Conservation (phyloP, 352 stramenopile genomes). For the Pythium grandisporangium region DNA sequence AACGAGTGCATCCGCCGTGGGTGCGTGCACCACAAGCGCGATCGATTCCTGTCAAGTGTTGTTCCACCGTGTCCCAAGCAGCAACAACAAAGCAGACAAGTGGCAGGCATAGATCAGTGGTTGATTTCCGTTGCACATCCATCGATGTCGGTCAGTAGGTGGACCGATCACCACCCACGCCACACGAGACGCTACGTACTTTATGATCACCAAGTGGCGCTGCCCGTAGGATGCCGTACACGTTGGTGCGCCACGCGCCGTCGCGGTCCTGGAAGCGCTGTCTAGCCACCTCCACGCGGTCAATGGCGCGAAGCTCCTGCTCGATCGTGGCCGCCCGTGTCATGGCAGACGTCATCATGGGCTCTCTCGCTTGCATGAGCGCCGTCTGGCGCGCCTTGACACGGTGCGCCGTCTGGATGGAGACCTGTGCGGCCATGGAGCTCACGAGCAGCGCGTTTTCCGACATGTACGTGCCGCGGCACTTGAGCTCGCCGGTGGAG, state of each 20-base stretch:
- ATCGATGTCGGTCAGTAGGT: no score
- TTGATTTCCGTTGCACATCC: no score
- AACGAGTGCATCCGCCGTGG: no score
- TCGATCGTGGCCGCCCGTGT: no score
- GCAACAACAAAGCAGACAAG: no score
- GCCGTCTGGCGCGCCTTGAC: conserved; percentile 22
- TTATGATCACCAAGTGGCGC: conserved; percentile 68
- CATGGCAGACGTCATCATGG: no score
- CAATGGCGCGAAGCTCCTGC: conserved; percentile 29
- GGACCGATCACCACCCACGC: no score
- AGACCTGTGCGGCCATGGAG: conserved; percentile 41
- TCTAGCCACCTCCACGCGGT: conserved; percentile 49
- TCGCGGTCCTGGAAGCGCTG: conserved; percentile 30
- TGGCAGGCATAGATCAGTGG: no score
- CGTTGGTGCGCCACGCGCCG: conserved; percentile 31
- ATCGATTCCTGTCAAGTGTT: conserved; percentile 61
- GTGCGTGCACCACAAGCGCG: conserved; percentile 63
- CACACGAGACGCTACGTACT: no score
- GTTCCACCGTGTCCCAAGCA: no score
- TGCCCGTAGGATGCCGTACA: conserved; percentile 75
- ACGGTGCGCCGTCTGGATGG: conserved; percentile 22
- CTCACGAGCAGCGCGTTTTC: conserved; percentile 84
- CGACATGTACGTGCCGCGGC: conserved; percentile 80
- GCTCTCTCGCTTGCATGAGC: conserved; percentile 20
- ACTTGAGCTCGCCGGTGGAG: conserved; percentile 80